Evolutionary conservation across 176 grass and related monocot genomes (phyloP).

Genomic region (Phoenix dactylifera): DNA sequence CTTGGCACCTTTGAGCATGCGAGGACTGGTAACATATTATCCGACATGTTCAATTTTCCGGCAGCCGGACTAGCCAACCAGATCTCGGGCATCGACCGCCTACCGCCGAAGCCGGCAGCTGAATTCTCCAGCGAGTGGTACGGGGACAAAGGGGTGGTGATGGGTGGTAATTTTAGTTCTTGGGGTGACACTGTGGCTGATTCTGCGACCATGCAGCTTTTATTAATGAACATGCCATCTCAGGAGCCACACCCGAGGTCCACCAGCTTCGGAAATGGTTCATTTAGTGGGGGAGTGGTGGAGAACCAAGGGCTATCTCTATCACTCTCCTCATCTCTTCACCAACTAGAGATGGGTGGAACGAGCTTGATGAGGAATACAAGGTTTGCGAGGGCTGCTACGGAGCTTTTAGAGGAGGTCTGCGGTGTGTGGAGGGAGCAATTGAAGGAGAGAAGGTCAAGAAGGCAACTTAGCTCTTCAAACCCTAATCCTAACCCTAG

Average conservation of each 20-base stretch:
- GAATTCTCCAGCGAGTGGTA: conserved; percentile 50
- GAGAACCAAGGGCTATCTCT: conserved; percentile 88
- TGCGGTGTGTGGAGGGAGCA: conserved; percentile 78
- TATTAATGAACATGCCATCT: conserved; percentile 9
- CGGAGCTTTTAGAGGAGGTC: conserved; percentile 53
- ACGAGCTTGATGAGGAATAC: conserved; percentile 65
- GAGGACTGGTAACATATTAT: conserved; percentile 62
- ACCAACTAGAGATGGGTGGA: conserved; percentile 76
- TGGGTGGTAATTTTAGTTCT: conserved; percentile 31
- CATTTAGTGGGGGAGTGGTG: conserved; percentile 45
- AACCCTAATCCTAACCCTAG: conserved; percentile 48
- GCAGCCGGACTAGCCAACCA: conserved; percentile 73
- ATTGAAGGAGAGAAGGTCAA: conserved; percentile 29
- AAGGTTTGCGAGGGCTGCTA: conserved; percentile 65
- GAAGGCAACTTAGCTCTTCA: neutral
- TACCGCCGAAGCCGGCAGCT: conserved; percentile 19
- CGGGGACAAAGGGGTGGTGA: conserved; percentile 26
- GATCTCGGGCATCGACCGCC: conserved; percentile 48
- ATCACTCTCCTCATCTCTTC: conserved; percentile 78
- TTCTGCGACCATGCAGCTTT: conserved; percentile 12
- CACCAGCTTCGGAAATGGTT: conserved; percentile 38
- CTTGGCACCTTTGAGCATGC: conserved; percentile 48
- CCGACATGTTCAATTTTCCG: conserved; percentile 93
- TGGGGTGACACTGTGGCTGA: conserved; percentile 28
- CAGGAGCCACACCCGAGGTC: conserved; percentile 23